phyloP scores from a whole-genome alignment of 257 asterid species.

The Nicotiana tomentosiformis region DNA sequence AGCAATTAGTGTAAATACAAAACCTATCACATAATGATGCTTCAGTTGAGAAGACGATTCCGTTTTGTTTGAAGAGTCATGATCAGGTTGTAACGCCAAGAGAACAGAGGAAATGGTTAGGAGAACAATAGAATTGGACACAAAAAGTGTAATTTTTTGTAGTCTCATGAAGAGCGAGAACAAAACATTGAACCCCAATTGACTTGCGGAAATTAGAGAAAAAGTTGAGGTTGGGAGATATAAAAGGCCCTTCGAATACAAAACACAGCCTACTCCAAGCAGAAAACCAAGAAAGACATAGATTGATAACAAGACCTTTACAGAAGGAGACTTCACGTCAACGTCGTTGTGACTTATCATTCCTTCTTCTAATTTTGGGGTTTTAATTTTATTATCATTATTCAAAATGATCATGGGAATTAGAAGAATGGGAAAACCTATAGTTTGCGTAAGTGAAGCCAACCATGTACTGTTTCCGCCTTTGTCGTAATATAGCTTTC shows the following conservation, averaged over 20 bases:
- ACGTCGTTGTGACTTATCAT: background rate
- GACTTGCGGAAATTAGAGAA: slow-evolving; percentile 34
- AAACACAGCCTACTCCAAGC: slow-evolving; percentile 6
- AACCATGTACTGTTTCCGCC: slow-evolving; percentile 34
- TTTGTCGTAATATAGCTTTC: slow-evolving; percentile 31
- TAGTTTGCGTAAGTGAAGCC: slow-evolving; percentile 26
- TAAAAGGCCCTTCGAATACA: slow-evolving; percentile 29
- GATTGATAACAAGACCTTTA: background rate
- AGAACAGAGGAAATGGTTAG: slow-evolving; percentile 32
- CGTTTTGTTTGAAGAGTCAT: background rate
- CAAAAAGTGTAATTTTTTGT: slow-evolving; percentile 25
- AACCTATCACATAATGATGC: slow-evolving; percentile 21
- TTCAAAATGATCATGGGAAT: slow-evolving; percentile 12
- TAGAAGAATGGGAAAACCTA: slow-evolving; percentile 34
- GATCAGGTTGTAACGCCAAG: slow-evolving; percentile 18
- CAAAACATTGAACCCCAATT: slow-evolving; percentile 41
- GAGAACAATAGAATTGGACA: slow-evolving; percentile 31
- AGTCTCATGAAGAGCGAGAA: slow-evolving; percentile 36
- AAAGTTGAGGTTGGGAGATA: slow-evolving; percentile 37
- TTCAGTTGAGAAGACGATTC: background rate
- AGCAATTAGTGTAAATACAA: slow-evolving; percentile 26
- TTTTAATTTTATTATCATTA: background rate
- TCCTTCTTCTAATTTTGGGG: background rate
- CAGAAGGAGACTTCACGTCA: background rate
- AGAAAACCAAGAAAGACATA: slow-evolving; percentile 10